These are phyloP conservation scores for Castanea crenata DNA, from an alignment of 306 rosid species.

Conservation along the genomic window DNA sequence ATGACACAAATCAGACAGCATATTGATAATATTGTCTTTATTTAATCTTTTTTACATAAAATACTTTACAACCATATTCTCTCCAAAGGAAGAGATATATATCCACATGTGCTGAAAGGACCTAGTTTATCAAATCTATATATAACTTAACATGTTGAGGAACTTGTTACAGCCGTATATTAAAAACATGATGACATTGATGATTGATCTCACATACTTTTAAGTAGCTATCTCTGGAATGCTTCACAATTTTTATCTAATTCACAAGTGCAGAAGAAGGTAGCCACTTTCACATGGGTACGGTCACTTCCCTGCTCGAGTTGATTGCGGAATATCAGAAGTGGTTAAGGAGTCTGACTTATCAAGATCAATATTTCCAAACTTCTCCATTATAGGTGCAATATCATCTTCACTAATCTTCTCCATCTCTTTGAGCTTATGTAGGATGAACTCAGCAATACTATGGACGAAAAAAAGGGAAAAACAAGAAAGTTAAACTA, in stretches of 20 bases:
- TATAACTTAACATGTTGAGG: background rate
- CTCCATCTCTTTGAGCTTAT: constrained; percentile 77
- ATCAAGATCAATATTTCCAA: constrained; percentile 55
- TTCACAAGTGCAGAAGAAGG: background rate
- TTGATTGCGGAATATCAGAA: constrained; percentile 10
- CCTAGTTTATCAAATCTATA: background rate
- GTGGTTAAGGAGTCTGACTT: background rate
- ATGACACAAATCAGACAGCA: background rate
- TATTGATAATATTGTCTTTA: background rate
- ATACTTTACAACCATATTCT: background rate
- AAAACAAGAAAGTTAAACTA: background rate
- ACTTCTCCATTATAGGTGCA: constrained; percentile 45
- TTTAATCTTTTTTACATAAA: background rate
- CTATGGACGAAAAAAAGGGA: constrained; percentile 23
- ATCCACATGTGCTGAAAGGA: background rate
- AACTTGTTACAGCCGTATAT: background rate
- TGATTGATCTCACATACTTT: background rate
- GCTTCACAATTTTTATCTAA: background rate
- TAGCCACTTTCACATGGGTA: background rate
- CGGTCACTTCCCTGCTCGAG: background rate
- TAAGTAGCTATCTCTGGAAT: background rate
- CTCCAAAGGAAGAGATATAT: background rate
- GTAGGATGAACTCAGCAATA: constrained; percentile 61
- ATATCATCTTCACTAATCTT: constrained; percentile 66
- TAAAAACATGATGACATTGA: background rate